These are phyloP conservation scores for Lactarius sp. DNA, from an alignment of 768 basidiomycete species.

Conservation along the genomic window DNA sequence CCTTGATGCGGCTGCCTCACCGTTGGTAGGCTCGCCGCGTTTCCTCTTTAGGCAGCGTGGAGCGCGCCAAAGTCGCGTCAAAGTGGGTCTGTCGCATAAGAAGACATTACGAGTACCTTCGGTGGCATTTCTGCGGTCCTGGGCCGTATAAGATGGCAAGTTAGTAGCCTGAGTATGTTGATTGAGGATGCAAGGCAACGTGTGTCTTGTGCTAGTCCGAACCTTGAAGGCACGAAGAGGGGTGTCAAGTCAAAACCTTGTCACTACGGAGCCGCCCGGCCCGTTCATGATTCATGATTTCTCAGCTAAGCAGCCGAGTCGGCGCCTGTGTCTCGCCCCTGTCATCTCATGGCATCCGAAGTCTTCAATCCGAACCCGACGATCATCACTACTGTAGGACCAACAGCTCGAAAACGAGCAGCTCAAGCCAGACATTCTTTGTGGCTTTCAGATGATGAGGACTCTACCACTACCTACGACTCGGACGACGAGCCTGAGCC, in stretches of 20 bases:
- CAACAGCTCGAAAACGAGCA: constrained; percentile 38
- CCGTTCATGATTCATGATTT: background rate
- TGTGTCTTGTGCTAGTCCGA: background rate
- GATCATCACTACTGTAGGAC: constrained; percentile 56
- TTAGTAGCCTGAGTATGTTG: constrained; percentile 19
- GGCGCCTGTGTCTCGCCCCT: background rate
- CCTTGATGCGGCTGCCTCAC: constrained; percentile 39
- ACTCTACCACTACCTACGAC: constrained; percentile 24
- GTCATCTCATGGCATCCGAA: constrained; percentile 42
- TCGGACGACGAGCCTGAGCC: constrained; percentile 48
- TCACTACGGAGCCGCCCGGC: background rate
- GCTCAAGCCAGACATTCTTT: constrained; percentile 45
- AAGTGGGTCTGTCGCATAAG: background rate
- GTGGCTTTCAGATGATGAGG: constrained; percentile 46
- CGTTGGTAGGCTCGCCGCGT: constrained; percentile 39
- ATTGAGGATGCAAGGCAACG: constrained; percentile 12
- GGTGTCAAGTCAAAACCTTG: background rate
- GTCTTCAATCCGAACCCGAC: constrained; percentile 90
- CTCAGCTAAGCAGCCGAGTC: too few species aligned
- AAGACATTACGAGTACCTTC: constrained; percentile 11
- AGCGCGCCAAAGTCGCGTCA: constrained; percentile 12
- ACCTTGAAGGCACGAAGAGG: background rate
- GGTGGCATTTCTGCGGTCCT: constrained; percentile 21
- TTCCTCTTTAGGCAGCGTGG: constrained; percentile 46
- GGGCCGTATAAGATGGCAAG: constrained; percentile 10